These are phyloP conservation scores for Podaxis sp. DNA, from an alignment of 768 basidiomycete genomes.

Conservation along the genomic window DNA sequence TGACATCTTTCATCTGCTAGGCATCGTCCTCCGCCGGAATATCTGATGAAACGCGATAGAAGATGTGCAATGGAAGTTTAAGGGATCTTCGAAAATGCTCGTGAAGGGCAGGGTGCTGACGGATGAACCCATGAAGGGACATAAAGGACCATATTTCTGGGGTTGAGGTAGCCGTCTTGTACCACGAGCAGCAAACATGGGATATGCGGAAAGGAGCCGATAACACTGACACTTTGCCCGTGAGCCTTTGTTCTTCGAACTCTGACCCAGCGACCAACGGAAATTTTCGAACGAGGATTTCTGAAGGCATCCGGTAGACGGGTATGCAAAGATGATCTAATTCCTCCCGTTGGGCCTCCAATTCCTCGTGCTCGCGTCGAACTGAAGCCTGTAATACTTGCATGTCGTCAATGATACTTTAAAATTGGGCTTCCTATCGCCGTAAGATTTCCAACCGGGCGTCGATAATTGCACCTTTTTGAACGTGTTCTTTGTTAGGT, in stretches of 20 bases:
- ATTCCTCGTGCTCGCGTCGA: slow-evolving; percentile 27
- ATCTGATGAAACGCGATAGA: neutral
- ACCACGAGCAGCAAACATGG: slow-evolving; percentile 20
- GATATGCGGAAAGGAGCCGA: slow-evolving; percentile 15
- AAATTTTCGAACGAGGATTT: slow-evolving; percentile 47
- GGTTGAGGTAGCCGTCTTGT: neutral
- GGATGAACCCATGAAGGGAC: slow-evolving; percentile 20
- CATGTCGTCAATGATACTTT: slow-evolving; percentile 40
- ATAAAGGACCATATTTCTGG: slow-evolving; percentile 20
- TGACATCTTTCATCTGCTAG: neutral
- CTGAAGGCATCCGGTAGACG: slow-evolving; percentile 49
- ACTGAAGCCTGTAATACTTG: slow-evolving; percentile 34
- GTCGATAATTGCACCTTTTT: slow-evolving; percentile 34
- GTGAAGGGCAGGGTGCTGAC: neutral
- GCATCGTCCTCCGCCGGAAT: neutral
- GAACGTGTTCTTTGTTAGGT: neutral
- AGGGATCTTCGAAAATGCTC: neutral
- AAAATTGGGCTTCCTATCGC: slow-evolving; percentile 37
- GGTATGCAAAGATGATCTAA: slow-evolving; percentile 43
- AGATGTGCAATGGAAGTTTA: neutral
- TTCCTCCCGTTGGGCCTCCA: slow-evolving; percentile 27
- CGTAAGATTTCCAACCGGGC: slow-evolving; percentile 35
- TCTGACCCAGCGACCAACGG: slow-evolving; percentile 23
- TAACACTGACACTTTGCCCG: no score
- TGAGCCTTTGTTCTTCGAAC: slow-evolving; percentile 15